Base-by-base conservation (phyloP, 2,329 filamentous ascomycete species). In the Fusarium oligoseptatum region DNA sequence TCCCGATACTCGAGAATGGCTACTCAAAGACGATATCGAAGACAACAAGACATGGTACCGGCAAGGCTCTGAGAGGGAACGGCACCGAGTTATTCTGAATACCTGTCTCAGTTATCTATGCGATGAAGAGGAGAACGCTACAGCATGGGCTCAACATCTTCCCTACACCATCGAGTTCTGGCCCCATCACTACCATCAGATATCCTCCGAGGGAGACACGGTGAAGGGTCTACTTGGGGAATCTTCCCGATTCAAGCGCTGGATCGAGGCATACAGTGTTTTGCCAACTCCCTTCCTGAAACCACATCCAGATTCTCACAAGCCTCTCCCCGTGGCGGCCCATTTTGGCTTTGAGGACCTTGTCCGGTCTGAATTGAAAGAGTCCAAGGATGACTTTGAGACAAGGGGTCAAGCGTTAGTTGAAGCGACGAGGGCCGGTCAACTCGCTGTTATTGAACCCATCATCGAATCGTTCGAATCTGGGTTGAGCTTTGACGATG, bases 151-250 rank as follows among this genome's bases (percentile, higher is more conserved):
- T 29, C 39, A 24, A 11, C 39, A 55, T n/a, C 34, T 68, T 20
- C 60, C 60, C 6, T 64, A 68, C 10, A 52, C 60, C 14, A 52
- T 45, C 10, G 17, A 58, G 43, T 68, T 68, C 27, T 64, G 50
- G 60, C 10, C 52, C 3, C 12, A 43, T 15, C 66, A 68, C 36
- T 63, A 60, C 60, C 24, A 12, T 9, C 15, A 29, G 3, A 15
- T 4, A 7, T 1, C 29, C 29, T 20, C n/a, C 11, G 8, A 17
- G 11, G 7, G 27, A 34, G 29, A 20, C 14, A 14, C 4, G 39
- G 22, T 6, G 4, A 48, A 15, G 9, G 4, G 4, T 5, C 14
- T 68, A 17, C 32, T 68, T 39, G 27, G 20, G 24, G 22, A 55
- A 11, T 15, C 58, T 12, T 4, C 14, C 4, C 15, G 14, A 10